Evolutionary conservation across 331 rosid species (phyloP).

Genomic region (Malus hybrid): DNA sequence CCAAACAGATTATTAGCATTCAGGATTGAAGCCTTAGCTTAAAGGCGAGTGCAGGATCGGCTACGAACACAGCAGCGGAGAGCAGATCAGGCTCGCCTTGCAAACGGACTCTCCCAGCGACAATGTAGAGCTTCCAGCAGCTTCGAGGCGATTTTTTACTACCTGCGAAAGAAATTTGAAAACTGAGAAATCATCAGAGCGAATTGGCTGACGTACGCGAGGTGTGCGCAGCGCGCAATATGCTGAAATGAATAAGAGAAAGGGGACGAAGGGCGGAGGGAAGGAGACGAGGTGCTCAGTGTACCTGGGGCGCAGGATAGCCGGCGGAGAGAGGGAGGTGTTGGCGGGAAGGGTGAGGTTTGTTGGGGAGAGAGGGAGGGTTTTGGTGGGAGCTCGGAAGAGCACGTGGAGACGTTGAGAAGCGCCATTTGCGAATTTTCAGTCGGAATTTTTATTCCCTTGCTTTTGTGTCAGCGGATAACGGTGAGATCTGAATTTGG

Average conservation of each 20-base stretch:
- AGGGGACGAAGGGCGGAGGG: not conserved
- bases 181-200: not conserved
- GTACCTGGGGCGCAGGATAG: conserved; percentile 17
- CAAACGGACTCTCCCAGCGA: conserved; percentile 40
- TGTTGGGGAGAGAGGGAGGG: conserved; percentile 4
- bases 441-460: not conserved
- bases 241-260: not conserved
- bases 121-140: conserved; percentile 14
- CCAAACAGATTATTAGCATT: not conserved
- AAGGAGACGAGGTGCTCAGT: not conserved
- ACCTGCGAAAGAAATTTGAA: conserved; percentile 2
- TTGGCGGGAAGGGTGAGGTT: conserved; percentile 1
- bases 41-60: conserved; percentile 75
- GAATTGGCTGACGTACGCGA: not conserved
- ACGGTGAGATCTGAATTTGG: not conserved
- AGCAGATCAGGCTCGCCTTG: conserved; percentile 44
- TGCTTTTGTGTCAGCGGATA: conserved; percentile 5
- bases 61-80: conserved; percentile 63
- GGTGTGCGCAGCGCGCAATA: not conserved
- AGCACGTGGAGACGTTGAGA: conserved; percentile 43
- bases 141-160: conserved; percentile 18
- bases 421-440: conserved; percentile 47
- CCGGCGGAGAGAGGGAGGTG: conserved; percentile 1
- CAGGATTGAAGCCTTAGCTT: conserved; percentile 6
- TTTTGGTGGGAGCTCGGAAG: conserved; percentile 24